These are phyloP conservation scores for Neurospora hispaniola DNA, from an alignment of 495 filamentous ascomycete genomes.

Conservation along the genomic window DNA sequence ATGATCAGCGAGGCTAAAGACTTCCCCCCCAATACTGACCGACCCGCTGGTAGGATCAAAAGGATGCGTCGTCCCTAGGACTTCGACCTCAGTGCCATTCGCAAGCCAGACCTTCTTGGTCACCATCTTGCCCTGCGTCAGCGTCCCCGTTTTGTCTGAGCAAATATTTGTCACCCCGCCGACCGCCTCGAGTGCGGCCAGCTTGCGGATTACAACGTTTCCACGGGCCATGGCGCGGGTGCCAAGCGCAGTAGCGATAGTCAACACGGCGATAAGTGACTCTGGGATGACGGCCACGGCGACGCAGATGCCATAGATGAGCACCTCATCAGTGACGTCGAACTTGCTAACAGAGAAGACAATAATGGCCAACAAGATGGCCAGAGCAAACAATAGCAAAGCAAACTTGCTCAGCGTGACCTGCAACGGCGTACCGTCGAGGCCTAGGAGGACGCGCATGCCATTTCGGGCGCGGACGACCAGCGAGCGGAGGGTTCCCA, in stretches of 20 bases:
- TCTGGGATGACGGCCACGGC: conserved; percentile 64
- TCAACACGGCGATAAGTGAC: conserved; percentile 57
- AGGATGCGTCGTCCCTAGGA: conserved; percentile 47
- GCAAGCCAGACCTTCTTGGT: conserved; percentile 71
- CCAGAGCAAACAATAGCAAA: conserved; percentile 60
- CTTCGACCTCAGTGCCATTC: conserved; percentile 41
- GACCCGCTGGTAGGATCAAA: conserved; percentile 21
- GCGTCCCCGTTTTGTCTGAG: conserved; percentile 78
- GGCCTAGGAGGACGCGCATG: conserved; percentile 39
- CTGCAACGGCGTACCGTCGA: conserved; percentile 70
- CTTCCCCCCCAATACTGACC: conserved; percentile 9
- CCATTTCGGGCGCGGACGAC: conserved; percentile 8
- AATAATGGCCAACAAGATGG: conserved; percentile 63
- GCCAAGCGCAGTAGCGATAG: conserved; percentile 66
- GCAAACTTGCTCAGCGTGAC: conserved; percentile 67
- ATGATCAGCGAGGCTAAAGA: neutral
- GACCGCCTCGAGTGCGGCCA: conserved; percentile 73
- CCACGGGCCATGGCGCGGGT: conserved; percentile 65
- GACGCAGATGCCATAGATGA: conserved; percentile 69
- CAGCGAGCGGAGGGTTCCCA: conserved; percentile 11
- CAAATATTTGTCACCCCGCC: conserved; percentile 83
- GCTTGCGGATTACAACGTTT: conserved; percentile 61
- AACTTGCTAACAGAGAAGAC: conserved; percentile 71
- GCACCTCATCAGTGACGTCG: conserved; percentile 56
- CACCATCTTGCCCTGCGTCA: conserved; percentile 68